Conservation (phyloP, 2,329 filamentous ascomycete species). For the Xylaria sp. region DNA sequence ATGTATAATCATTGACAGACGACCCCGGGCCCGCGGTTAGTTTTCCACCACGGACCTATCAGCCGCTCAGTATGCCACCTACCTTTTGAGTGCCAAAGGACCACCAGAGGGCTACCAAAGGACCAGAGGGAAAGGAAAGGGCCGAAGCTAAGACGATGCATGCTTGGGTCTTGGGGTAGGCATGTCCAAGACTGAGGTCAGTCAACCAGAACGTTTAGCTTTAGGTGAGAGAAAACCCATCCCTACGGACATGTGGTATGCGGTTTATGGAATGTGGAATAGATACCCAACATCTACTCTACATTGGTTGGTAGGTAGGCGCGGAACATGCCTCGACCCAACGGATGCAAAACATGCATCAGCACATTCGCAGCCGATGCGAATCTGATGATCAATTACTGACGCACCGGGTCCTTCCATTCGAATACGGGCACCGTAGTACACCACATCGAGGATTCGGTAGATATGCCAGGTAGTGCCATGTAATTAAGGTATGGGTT, state of each 20-base stretch:
- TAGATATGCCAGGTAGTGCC: not conserved
- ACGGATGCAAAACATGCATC: slow-evolving; percentile 35
- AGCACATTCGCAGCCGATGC: slow-evolving; percentile 13
- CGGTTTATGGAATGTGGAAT: not conserved
- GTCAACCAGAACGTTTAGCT: not conserved
- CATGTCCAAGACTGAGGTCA: not conserved
- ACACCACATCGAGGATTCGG: not conserved
- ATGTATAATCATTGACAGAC: slow-evolving; percentile 30
- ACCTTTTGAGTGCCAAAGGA: slow-evolving; percentile 17
- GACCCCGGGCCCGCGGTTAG: slow-evolving; percentile 26
- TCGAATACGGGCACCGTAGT: not conserved
- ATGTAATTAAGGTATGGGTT: not conserved
- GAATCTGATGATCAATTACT: slow-evolving; percentile 15
- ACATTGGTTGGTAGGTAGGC: not conserved
- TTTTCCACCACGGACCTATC: slow-evolving; percentile 26
- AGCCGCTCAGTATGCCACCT: slow-evolving; percentile 26
- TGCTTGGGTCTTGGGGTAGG: slow-evolving; percentile 13
- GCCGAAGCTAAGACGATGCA: slow-evolving; percentile 29
- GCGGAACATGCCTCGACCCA: slow-evolving; percentile 23
- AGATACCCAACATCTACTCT: slow-evolving; percentile 9
- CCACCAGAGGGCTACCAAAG: no score
- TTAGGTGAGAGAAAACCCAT: slow-evolving; percentile 1
- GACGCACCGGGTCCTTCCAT: slow-evolving; percentile 4
- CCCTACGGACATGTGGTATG: slow-evolving; percentile 10
- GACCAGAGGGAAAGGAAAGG: slow-evolving; percentile 16